These are phyloP conservation scores for Ceratocystis destructans DNA, from an alignment of 2,329 filamentous ascomycete species.

Conservation along the genomic window DNA sequence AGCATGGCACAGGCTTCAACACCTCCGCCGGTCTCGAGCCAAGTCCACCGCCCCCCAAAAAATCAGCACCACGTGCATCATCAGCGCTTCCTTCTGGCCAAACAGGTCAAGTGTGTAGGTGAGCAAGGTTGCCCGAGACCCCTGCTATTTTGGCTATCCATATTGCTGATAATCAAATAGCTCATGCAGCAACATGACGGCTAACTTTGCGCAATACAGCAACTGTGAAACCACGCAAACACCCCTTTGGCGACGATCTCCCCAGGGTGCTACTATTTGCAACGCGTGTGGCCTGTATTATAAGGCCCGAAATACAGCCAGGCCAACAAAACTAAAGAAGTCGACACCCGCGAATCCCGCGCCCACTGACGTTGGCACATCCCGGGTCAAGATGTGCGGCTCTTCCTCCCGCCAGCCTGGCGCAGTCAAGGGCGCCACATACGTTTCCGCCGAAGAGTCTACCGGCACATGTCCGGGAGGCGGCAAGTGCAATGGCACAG, in stretches of 20 bases:
- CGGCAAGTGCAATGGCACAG: conserved; percentile 89
- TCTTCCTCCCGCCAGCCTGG: conserved; percentile 30
- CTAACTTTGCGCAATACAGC: conserved; percentile 33
- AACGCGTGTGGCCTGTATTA: conserved; percentile 93
- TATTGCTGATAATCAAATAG: conserved; percentile 20
- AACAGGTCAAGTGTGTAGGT: conserved; percentile 58
- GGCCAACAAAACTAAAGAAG: conserved; percentile 81
- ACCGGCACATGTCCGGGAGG: conserved; percentile 90
- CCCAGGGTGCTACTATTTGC: conserved; percentile 86
- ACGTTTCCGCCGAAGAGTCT: conserved; percentile 60
- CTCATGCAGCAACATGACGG: conserved; percentile 19
- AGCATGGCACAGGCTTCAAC: conserved; percentile 1
- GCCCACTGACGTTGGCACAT: conserved; percentile 32
- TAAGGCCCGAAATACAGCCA: conserved; percentile 81
- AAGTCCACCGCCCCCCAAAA: conserved; percentile 12
- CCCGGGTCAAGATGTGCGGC: conserved; percentile 25
- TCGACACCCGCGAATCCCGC: conserved; percentile 41
- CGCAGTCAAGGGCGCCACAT: conserved; percentile 45
- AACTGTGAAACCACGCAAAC: conserved; percentile 93
- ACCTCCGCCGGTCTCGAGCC: not conserved
- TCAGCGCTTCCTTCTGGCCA: conserved; percentile 14
- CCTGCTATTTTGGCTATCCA: not conserved
- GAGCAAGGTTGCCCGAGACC: conserved; percentile 23
- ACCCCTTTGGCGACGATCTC: conserved; percentile 85
- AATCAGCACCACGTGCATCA: not conserved